Conservation (phyloP, 192 early-diverging fungal species). For the Rhizoclosmatium sp. region DNA sequence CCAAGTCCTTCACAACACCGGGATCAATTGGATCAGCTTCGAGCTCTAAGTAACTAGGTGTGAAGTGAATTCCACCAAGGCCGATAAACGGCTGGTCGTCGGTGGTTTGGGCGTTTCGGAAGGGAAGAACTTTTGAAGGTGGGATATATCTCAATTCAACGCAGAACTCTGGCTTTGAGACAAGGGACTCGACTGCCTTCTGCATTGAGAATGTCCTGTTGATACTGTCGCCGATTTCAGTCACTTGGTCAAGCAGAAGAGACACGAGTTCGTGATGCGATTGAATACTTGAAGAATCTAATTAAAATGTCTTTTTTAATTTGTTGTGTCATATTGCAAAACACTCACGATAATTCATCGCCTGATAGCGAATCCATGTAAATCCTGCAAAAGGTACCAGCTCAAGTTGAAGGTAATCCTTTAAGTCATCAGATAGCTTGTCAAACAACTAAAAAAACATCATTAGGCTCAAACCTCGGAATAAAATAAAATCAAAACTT, state of each 20-base stretch:
- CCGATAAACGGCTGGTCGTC: background rate
- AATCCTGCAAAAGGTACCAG: constrained; percentile 17
- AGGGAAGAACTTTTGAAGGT: background rate
- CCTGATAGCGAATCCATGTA: background rate
- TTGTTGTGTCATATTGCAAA: background rate
- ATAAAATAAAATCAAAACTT: background rate
- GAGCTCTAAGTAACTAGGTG: constrained; percentile 13
- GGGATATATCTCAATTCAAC: constrained; percentile 18
- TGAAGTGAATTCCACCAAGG: constrained; percentile 19
- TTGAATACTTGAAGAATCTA: background rate
- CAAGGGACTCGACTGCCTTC: background rate
- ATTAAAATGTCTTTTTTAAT: background rate
- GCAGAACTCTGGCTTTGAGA: background rate
- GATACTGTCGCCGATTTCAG: background rate
- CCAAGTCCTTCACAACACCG: constrained; percentile 12
- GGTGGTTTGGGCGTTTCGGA: too few species aligned
- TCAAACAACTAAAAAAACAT: constrained; percentile 26
- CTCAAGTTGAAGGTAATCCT: constrained; percentile 21
- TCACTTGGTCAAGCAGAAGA: background rate
- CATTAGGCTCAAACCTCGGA: background rate
- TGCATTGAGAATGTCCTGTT: constrained; percentile 6
- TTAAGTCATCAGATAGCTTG: background rate
- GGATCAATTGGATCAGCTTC: constrained; percentile 1
- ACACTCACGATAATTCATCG: constrained; percentile 7
- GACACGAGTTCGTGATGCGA: background rate